Base-by-base conservation (phyloP, 164 flowering plant species). In the Vitis labrusca region DNA sequence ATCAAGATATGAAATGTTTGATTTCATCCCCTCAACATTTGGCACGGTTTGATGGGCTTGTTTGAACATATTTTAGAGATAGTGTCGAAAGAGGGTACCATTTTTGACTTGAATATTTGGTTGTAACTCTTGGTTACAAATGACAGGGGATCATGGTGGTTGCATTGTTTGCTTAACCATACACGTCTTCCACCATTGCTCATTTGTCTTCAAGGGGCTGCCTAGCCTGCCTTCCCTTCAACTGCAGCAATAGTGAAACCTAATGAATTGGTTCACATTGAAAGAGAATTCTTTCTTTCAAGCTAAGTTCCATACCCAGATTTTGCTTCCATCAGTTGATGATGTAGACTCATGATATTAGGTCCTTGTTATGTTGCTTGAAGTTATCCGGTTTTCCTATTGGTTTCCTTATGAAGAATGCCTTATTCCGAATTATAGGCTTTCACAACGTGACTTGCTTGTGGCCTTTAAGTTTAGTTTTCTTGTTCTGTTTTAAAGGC, bases 401-500 rank as follows among this genome's bases (percentile, higher is more conserved):
- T 16, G 27, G 2, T 57, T 8, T 19, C 15, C 27, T 57, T 23
- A 23, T 1, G 27, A 51, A 32, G 19, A 14, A 23, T 11, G 50
- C 51, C 19, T 57, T n/a, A 51, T 60, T 61, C 74, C 63, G 5
- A 50, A 10, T 51, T 59, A 62, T 55, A 37, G 27, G 66, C 15
- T 64, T 60, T 75, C 27, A 69, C 69, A 59, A 32, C 60, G 17
- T 75, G 71, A 68, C 49, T 65, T 67, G 57, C 29, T 27, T 67
- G 59, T 44, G 63, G 66, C 78, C 77, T 71, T 75, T 47, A 73
- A 67, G 67, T 67, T 70, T 76, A 76, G 71, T 71, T 74, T 57
- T 71, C 71, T 72, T 44, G 27, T 66, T 72, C 59, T 71, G 69
- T 77, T 77, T 81, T 57, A 68, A 63, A 72, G 78, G 80, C 71